Evolutionary conservation across 306 rosid species (phyloP).

Genomic region (Ceratonia siliqua): DNA sequence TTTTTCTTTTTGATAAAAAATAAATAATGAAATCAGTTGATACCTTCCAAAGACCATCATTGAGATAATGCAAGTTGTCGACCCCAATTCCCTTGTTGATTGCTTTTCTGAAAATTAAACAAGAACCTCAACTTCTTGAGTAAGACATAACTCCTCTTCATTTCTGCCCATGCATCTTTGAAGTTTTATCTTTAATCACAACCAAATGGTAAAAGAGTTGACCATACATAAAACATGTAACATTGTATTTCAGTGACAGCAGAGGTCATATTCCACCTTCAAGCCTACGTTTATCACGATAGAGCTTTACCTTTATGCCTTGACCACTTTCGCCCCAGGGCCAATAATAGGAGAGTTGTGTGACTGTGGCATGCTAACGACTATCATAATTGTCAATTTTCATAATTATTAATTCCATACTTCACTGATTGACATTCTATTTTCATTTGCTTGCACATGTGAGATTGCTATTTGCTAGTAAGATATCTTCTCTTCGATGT

Average conservation of each 20-base stretch:
- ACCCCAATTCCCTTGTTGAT: constrained; percentile 96
- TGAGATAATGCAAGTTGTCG: constrained; percentile 97
- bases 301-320: neutral
- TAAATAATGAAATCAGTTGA: constrained; percentile 4
- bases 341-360: neutral
- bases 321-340: neutral
- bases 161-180: neutral
- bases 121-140: constrained; percentile 30
- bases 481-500: constrained; percentile 10
- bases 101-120: constrained; percentile 61
- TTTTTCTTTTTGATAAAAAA: too few species aligned
- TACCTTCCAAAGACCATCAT: constrained; percentile 99
- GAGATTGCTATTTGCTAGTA: neutral
- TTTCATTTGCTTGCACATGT: neutral
- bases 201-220: neutral
- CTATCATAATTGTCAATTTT: neutral
- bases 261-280: neutral
- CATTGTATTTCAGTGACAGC: neutral
- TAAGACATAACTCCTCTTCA: neutral
- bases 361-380: neutral
- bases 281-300: neutral
- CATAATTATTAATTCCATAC: neutral
- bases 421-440: neutral
- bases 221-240: constrained; percentile 16
- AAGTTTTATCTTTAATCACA: constrained; percentile 13